Percentiles rank a stretch among this genome's conserved stretches.
These are phyloP conservation scores for Ziziphus jujuba DNA, from an alignment of 306 rosid genomes.

Conservation along the genomic window DNA sequence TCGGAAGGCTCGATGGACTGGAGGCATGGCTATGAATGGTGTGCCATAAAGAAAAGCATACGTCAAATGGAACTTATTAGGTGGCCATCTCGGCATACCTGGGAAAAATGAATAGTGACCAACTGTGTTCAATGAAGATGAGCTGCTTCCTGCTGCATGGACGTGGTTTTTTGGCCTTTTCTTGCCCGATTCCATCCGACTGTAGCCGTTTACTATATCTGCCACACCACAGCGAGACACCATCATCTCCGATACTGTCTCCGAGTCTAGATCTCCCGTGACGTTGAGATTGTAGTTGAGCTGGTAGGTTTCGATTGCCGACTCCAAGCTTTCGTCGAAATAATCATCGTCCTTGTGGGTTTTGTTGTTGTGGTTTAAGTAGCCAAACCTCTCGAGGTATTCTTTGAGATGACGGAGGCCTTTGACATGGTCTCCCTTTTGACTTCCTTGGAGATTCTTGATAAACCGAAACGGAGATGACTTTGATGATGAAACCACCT, in stretches of 20 bases:
- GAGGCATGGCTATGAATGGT: not conserved
- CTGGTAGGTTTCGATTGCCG: conserved; percentile 34
- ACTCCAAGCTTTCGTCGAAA: conserved; percentile 24
- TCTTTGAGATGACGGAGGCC: conserved; percentile 27
- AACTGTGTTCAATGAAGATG: conserved; percentile 3
- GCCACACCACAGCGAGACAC: conserved; percentile 30
- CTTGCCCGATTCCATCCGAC: not conserved
- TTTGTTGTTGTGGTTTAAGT: not conserved
- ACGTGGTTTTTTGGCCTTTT: not conserved
- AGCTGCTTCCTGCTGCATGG: too few species aligned
- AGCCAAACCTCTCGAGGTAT: conserved; percentile 26
- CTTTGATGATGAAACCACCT: not conserved
- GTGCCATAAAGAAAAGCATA: conserved; percentile 13
- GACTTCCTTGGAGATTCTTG: conserved; percentile 26
- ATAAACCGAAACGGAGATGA: conserved; percentile 17
- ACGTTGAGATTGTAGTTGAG: conserved; percentile 21
- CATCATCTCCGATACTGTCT: conserved; percentile 21
- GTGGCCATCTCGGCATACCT: conserved; percentile 19
- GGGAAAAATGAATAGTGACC: conserved; percentile 12
- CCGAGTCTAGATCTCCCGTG: conserved; percentile 22
- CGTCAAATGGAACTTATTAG: not conserved
- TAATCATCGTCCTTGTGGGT: conserved; percentile 1
- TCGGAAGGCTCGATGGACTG: conserved; percentile 13
- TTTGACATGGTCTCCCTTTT: conserved; percentile 30
- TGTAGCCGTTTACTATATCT: not conserved